Evolutionary conservation across 2,329 filamentous ascomycete species (phyloP).

Genomic region (Fusarium sp.): DNA sequence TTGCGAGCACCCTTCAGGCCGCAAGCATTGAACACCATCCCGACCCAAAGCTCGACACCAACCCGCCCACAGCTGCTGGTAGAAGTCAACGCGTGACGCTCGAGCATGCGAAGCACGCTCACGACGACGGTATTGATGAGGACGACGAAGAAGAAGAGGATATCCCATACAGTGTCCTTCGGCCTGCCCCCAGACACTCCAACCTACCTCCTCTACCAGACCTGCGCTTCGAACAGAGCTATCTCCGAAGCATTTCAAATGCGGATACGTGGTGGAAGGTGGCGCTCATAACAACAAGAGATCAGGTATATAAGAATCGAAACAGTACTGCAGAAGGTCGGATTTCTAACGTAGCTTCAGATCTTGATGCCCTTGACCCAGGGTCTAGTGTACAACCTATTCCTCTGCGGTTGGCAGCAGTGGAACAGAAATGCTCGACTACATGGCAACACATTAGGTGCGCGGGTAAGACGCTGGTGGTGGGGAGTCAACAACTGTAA

Average conservation of each 20-base stretch:
- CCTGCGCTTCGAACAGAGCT: conserved; percentile 97
- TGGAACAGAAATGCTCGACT: conserved; percentile 87
- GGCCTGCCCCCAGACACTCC: conserved; percentile 61
- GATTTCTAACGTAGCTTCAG: conserved; percentile 56
- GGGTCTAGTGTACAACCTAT: conserved; percentile 88
- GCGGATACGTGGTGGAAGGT: conserved; percentile 85
- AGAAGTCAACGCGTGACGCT: conserved; percentile 57
- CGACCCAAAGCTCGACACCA: conserved; percentile 79
- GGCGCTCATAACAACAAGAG: conserved; percentile 84
- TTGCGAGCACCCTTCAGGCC: conserved; percentile 84
- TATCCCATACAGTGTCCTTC: conserved; percentile 75
- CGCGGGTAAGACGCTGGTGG: conserved; percentile 90
- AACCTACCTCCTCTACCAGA: conserved; percentile 80
- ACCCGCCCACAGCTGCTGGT: conserved; percentile 81
- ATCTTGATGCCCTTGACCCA: conserved; percentile 88
- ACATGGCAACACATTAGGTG: conserved; percentile 81
- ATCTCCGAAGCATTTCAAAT: conserved; percentile 86
- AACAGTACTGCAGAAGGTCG: no score
- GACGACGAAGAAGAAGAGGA: conserved; percentile 67
- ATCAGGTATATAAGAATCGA: conserved; percentile 73
- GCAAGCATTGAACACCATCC: conserved; percentile 81
- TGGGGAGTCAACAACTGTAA: conserved; percentile 86
- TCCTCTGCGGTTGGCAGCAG: conserved; percentile 87
- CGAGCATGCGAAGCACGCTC: conserved; percentile 35
- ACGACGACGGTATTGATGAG: conserved; percentile 54